Evolutionary conservation across 768 basidiomycete species (phyloP).

Genomic region (Brasilioporus rufonigricans): DNA sequence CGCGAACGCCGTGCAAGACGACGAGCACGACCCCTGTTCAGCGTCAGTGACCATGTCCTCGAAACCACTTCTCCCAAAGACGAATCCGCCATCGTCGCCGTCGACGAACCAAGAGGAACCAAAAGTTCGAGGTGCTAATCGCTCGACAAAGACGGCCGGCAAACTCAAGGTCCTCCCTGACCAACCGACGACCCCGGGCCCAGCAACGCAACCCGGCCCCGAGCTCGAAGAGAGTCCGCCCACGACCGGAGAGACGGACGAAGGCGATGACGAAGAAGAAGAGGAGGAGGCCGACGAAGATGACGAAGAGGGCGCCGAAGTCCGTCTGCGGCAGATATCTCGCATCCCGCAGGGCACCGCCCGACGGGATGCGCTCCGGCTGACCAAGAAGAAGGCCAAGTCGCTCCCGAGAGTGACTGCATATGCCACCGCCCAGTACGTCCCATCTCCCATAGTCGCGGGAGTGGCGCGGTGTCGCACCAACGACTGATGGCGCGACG

Average conservation of each 20-base stretch:
- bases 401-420: conserved; percentile 91
- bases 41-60: conserved; percentile 24
- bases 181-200: conserved; percentile 56
- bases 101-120: conserved; percentile 34
- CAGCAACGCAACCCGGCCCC: conserved; percentile 26
- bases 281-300: conserved; percentile 53
- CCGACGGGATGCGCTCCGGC: conserved; percentile 79
- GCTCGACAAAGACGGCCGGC: conserved; percentile 78
- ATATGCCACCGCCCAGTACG: conserved; percentile 88
- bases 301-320: conserved; percentile 58
- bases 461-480: too few relatives aligned
- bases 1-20: conserved; percentile 8
- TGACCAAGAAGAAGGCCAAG: conserved; percentile 96
- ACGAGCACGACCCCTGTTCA: conserved; percentile 12
- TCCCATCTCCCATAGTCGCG: too few relatives aligned
- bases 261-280: conserved; percentile 61
- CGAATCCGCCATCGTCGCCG: conserved; percentile 18
- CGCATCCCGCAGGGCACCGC: conserved; percentile 95
- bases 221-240: conserved; percentile 44
- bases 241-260: conserved; percentile 64
- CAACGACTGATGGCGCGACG: background rate
- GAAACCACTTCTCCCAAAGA: conserved; percentile 32
- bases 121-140: conserved; percentile 69
- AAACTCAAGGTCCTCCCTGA: conserved; percentile 89
- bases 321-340: conserved; percentile 65